Conservation (phyloP, 2,329 filamentous ascomycete species). For the Sarocladiaceae sp. region DNA sequence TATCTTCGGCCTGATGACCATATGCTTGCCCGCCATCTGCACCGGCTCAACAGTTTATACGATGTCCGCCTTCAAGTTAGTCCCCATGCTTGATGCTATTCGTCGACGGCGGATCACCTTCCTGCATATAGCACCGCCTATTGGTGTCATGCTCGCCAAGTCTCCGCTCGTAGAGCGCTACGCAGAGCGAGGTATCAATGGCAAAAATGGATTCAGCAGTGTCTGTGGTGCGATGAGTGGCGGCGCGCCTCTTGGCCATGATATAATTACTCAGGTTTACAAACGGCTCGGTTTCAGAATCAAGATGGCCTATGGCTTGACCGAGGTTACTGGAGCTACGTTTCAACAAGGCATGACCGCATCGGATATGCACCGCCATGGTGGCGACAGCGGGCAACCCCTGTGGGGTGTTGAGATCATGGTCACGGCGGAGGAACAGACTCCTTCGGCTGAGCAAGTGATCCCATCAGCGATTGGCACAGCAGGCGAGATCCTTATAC, state of each 20-base stretch:
- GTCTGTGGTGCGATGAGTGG: slow-evolving; percentile 50
- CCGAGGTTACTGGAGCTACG: slow-evolving; percentile 61
- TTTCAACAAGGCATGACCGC: slow-evolving; percentile 51
- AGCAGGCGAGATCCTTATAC: slow-evolving; percentile 59
- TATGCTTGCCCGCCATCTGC: slow-evolving; percentile 49
- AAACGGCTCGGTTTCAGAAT: slow-evolving; percentile 46
- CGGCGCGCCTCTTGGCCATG: slow-evolving; percentile 55
- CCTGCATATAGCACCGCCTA: slow-evolving; percentile 61
- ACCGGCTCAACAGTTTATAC: slow-evolving; percentile 55
- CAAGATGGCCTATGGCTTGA: slow-evolving; percentile 67
- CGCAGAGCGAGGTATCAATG: slow-evolving; percentile 35
- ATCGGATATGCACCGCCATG: slow-evolving; percentile 34
- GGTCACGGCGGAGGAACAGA: slow-evolving; percentile 44
- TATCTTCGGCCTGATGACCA: slow-evolving; percentile 52
- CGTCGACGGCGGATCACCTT: slow-evolving; percentile 58
- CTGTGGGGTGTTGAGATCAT: slow-evolving; percentile 64
- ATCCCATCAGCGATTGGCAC: slow-evolving; percentile 37
- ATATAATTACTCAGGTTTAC: slow-evolving; percentile 53
- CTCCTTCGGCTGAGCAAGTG: slow-evolving; percentile 15
- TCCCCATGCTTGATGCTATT: slow-evolving; percentile 55
- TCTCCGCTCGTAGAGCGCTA: slow-evolving; percentile 59
- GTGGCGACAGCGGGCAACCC: slow-evolving; percentile 57
- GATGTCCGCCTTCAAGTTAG: slow-evolving; percentile 65
- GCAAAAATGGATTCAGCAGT: slow-evolving; percentile 49
- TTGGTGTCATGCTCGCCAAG: slow-evolving; percentile 64